These are phyloP conservation scores for Xylaria nigripes DNA, from an alignment of 495 filamentous ascomycete genomes.

Conservation along the genomic window DNA sequence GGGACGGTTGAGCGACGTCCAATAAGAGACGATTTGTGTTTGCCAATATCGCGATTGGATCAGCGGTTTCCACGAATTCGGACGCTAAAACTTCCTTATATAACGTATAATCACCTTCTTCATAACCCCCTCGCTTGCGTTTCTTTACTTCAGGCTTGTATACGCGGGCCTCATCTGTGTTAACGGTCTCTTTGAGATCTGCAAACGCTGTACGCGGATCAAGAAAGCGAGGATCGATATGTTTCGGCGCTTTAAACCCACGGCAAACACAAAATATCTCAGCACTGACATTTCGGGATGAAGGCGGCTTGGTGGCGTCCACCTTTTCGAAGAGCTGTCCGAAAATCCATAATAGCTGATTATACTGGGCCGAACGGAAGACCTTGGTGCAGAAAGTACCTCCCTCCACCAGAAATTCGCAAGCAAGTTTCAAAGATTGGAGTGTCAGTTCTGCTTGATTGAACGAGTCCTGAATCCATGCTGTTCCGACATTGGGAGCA, in stretches of 20 bases:
- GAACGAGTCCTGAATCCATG: constrained; percentile 98
- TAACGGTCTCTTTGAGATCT: constrained; percentile 78
- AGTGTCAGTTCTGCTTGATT: constrained; percentile 93
- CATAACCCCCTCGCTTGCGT: constrained; percentile 92
- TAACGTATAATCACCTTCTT: constrained; percentile 90
- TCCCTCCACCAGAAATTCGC: constrained; percentile 82
- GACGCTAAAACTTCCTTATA: constrained; percentile 80
- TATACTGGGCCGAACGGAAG: constrained; percentile 97
- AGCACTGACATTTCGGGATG: constrained; percentile 68
- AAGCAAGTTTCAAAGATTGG: constrained; percentile 85
- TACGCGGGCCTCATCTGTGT: constrained; percentile 95
- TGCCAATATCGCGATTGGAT: constrained; percentile 94
- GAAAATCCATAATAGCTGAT: constrained; percentile 92
- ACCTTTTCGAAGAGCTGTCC: constrained; percentile 93
- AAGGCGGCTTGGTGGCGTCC: constrained; percentile 94
- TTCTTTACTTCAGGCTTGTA: constrained; percentile 97
- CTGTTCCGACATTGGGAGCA: constrained; percentile 94
- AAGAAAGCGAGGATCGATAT: constrained; percentile 84
- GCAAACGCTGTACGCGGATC: constrained; percentile 90
- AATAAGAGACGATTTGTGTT: constrained; percentile 78
- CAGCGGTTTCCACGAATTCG: constrained; percentile 89
- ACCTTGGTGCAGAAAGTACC: constrained; percentile 97
- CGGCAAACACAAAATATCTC: constrained; percentile 13
- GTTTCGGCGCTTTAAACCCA: constrained; percentile 70
- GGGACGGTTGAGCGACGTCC: constrained; percentile 68